Conservation (phyloP, 108 stramenopile species). For the Cyclostephanos tholiformis region DNA sequence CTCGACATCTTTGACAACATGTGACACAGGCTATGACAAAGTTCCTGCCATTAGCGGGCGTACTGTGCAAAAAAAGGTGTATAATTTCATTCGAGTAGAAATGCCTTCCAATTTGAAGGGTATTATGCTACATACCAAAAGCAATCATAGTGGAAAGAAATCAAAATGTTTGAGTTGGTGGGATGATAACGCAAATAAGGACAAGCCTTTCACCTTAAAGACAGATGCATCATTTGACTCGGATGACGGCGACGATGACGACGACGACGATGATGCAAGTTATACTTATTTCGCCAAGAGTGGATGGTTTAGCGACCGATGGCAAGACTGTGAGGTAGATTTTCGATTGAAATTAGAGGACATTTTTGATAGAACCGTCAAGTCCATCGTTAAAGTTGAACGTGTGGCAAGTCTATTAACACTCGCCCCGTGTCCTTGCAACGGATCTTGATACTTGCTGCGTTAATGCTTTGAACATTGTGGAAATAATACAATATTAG, state of each 20-base stretch:
- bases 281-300: constrained; percentile 7
- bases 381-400: neutral
- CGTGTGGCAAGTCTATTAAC: neutral
- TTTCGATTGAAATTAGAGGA: constrained; percentile 9
- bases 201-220: constrained; percentile 31
- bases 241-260: constrained; percentile 14
- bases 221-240: constrained; percentile 14
- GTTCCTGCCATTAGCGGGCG: neutral
- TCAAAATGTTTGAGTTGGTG: constrained; percentile 48
- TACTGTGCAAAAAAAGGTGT: constrained; percentile 6
- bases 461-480: neutral
- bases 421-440: neutral
- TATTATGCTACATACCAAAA: constrained; percentile 8
- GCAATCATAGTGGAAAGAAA: constrained; percentile 1
- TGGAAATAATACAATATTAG: neutral
- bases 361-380: neutral
- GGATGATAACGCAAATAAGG: constrained; percentile 32
- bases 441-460: too few relatives aligned
- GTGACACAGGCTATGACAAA: constrained; percentile 9
- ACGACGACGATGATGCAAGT: neutral
- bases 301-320: constrained; percentile 19
- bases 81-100: constrained; percentile 21
- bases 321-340: constrained; percentile 13
- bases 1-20: neutral
- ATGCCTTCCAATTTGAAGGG: constrained; percentile 13